phyloP scores from a whole-genome alignment of 176 grass and related monocot species.

The Tillandsia fasciculata region DNA sequence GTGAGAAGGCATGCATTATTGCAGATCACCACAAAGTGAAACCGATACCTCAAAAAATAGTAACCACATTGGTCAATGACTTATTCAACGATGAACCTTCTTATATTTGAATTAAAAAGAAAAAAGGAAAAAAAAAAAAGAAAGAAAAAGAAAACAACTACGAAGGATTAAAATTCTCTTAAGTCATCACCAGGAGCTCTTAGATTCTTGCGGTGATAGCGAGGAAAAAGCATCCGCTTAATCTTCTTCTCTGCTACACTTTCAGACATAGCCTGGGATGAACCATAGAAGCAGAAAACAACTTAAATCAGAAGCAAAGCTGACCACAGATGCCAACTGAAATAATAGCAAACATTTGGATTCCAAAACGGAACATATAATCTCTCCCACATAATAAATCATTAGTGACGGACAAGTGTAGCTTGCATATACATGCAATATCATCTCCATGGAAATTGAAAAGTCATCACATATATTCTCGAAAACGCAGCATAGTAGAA shows the following conservation, averaged over 20 bases:
- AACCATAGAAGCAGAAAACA: background rate
- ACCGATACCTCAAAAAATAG: no score
- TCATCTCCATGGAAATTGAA: background rate
- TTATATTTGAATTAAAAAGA: slow-evolving; percentile 7
- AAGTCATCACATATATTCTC: background rate
- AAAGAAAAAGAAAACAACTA: background rate
- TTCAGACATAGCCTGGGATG: slow-evolving; percentile 56
- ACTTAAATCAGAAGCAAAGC: background rate
- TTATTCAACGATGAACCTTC: background rate
- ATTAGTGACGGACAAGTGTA: no score
- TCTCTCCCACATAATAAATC: no score
- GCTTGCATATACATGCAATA: no score
- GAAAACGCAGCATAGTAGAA: background rate
- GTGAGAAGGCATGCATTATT: no score
- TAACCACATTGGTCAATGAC: background rate
- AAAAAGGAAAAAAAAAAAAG: no score
- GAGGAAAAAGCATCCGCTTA: slow-evolving; percentile 71
- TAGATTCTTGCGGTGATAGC: slow-evolving; percentile 35
- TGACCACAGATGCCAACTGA: background rate
- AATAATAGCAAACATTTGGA: no score
- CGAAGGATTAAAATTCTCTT: slow-evolving; percentile 16
- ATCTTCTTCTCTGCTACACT: slow-evolving; percentile 89
- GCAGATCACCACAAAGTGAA: no score
- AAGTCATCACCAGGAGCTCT: slow-evolving; percentile 42
- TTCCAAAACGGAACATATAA: no score